These are phyloP conservation scores for Cenchrus americanus DNA, from an alignment of 176 grass and related monocot genomes.

Conservation along the genomic window DNA sequence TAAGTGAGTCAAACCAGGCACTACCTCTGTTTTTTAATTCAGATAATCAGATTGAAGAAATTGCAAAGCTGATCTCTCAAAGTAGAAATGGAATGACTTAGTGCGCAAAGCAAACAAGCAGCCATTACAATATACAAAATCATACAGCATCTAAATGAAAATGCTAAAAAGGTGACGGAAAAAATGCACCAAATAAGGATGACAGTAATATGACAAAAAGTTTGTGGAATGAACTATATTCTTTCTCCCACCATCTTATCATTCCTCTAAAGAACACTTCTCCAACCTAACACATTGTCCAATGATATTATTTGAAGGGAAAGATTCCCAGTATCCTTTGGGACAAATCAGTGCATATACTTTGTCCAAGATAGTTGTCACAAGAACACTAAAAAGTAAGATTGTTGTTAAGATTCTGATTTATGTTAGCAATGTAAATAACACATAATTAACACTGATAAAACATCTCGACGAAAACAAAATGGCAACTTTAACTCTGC, in stretches of 20 bases:
- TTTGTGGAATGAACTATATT: conserved; percentile 7
- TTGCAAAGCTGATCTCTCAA: background rate
- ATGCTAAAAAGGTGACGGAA: background rate
- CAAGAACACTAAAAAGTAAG: background rate
- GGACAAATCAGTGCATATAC: background rate
- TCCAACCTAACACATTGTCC: background rate
- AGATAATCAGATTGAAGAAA: conserved; percentile 18
- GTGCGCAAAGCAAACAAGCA: background rate
- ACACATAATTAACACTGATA: conserved; percentile 7
- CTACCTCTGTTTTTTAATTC: background rate
- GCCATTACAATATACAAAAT: conserved; percentile 35
- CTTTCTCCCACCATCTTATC: background rate
- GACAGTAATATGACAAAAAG: background rate
- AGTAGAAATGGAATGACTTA: background rate
- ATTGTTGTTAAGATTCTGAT: background rate
- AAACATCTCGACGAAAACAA: background rate
- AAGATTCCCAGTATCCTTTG: background rate
- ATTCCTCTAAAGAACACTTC: conserved; percentile 28
- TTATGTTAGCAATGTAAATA: background rate
- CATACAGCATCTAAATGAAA: conserved; percentile 1
- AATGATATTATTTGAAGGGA: background rate
- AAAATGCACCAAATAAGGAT: background rate
- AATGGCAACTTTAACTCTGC: conserved; percentile 16
- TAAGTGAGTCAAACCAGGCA: conserved; percentile 27
- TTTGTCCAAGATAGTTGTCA: background rate